phyloP scores from a whole-genome alignment of 1,284 basidiomycete genomes.

The Rhodotorula sp. region DNA sequence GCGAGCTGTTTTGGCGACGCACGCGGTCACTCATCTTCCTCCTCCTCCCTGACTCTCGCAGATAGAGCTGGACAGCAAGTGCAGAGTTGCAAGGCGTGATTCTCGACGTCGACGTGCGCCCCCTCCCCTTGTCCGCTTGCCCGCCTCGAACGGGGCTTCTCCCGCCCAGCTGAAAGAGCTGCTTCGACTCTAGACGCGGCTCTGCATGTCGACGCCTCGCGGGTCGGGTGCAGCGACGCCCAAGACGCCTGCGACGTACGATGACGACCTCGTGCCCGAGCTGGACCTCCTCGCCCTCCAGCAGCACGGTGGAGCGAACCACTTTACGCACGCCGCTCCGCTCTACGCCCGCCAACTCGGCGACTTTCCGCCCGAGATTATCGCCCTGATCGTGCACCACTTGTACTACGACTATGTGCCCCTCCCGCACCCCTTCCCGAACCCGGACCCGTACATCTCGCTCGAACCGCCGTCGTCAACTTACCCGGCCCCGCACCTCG shows the following conservation, averaged over 20 bases:
- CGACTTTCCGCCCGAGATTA: conserved; percentile 39
- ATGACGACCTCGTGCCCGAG: conserved; percentile 2
- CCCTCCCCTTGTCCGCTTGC: too few relatives aligned
- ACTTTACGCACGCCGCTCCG: conserved; percentile 1
- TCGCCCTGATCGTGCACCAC: conserved; percentile 39
- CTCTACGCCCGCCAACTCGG: conserved; percentile 19
- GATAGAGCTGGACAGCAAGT: too few relatives aligned
- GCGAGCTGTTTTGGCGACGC: too few relatives aligned
- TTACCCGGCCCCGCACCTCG: conserved; percentile 10
- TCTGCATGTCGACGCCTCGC: too few relatives aligned
- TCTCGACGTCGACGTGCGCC: too few relatives aligned
- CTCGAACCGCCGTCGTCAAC: conserved; percentile 16
- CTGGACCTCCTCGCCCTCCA: conserved; percentile 19
- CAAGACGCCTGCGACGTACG: neutral
- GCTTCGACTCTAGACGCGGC: too few relatives aligned
- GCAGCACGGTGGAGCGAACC: neutral
- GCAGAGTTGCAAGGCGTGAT: too few relatives aligned
- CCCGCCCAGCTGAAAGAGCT: too few relatives aligned
- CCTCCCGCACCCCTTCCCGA: conserved; percentile 26
- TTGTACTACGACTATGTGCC: conserved; percentile 30
- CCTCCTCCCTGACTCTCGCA: too few relatives aligned
- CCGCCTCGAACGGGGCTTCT: too few relatives aligned
- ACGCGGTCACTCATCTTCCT: too few relatives aligned
- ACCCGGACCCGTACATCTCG: conserved; percentile 34
- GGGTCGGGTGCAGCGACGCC: neutral